Evolutionary conservation across 1,139 yeast genomes (phyloP), one percentile per base, ranked within the genome.

Genomic region (Suhomyces chickasaworum): DNA sequence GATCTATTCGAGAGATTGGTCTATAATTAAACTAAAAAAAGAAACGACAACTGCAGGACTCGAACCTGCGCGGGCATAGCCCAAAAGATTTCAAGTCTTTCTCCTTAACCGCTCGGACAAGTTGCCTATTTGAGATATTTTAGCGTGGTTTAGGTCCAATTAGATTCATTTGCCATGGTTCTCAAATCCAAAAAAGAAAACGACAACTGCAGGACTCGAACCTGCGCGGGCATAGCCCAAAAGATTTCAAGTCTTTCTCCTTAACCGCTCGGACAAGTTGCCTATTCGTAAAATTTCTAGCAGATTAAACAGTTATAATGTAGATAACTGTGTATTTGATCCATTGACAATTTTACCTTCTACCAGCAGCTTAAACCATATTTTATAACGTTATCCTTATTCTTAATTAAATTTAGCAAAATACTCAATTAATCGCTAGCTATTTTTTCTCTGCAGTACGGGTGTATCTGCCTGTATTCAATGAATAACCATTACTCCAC

Each of bases 181-280:
- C 22, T 16, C 23, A 23, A 6, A 12, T 7, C n/a, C 5, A 4
- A 62, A 66, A 65, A 67, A 58, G n/a, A 61, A 56, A 58, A 56
- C 78, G 80, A 75, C 78, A 73, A 69, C 78, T 72, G 78, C 80
- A 74, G 78, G 80, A 73, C 66, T 75, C 80, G 79, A 74, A 74
- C 80, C 78, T 73, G 78, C 78, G 79, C 78, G 79, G 79, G 78
- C 80, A 69, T 60, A 73, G 78, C 78, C 79, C 80, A 75, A 74
- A 71, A 75, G 79, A 73, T 74, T 73, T 74, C 78, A 69, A 75
- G 74, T 74, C 80, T 75, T 71, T 74, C 79, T 73, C 79, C 78
- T 75, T 74, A 74, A 74, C 78, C 79, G 68, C 78, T 74, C 79
- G 78, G 78, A 73, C 79, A 74, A 72, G 77, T 69, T 73, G 78